Evolutionary conservation across 768 basidiomycete genomes (phyloP).

Genomic region (Hygrocybe punicea): DNA sequence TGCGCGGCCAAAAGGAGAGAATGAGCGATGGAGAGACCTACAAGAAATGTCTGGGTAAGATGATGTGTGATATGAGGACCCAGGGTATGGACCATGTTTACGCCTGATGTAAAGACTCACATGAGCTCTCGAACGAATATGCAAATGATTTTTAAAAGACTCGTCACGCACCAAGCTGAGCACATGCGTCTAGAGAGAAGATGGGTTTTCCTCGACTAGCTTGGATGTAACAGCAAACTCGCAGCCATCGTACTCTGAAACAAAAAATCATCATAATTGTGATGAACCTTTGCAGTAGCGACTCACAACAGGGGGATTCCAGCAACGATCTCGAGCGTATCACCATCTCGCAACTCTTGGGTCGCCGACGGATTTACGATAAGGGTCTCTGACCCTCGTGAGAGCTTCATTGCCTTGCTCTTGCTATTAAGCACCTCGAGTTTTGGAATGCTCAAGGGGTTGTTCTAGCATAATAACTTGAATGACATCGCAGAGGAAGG

Average conservation of each 20-base stretch:
- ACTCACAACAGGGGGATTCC: constrained; percentile 48
- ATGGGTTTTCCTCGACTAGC: constrained; percentile 34
- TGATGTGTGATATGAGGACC: constrained; percentile 59
- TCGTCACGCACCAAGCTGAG: constrained; percentile 47
- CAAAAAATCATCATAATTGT: not conserved
- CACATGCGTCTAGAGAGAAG: constrained; percentile 43
- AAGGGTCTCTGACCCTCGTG: constrained; percentile 35
- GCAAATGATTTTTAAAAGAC: not conserved
- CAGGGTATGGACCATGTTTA: constrained; percentile 49
- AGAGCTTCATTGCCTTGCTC: constrained; percentile 45
- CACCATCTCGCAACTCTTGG: constrained; percentile 51
- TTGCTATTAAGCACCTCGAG: constrained; percentile 48
- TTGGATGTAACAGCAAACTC: constrained; percentile 48
- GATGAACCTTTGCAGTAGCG: not conserved
- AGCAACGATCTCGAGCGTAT: constrained; percentile 46
- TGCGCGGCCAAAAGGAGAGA: constrained; percentile 58
- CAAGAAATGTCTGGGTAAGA: constrained; percentile 48
- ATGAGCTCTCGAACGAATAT: not conserved
- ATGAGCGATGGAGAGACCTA: constrained; percentile 49
- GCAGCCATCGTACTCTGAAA: constrained; percentile 50
- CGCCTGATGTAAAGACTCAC: constrained; percentile 38
- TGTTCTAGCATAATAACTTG: constrained; percentile 35
- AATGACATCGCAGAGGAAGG: not conserved
- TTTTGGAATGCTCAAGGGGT: constrained; percentile 48
- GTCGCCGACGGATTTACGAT: constrained; percentile 38